Evolutionary conservation across 2,329 filamentous ascomycete species (phyloP).

Genomic region (Pseudogymnoascus sp.): DNA sequence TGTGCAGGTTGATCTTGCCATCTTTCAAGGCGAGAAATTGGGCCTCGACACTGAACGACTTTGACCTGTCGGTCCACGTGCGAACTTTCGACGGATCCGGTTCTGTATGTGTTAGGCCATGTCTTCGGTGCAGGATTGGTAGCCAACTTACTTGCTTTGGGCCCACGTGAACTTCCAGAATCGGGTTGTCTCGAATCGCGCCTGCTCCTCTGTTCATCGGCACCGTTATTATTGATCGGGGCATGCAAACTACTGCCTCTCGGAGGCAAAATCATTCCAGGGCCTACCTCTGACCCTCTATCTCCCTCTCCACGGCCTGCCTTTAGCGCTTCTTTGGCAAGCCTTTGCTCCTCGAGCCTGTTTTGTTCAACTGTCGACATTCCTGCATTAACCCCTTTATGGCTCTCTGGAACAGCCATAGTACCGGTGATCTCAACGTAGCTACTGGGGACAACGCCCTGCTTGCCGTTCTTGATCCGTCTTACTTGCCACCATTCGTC

Average conservation of each 20-base stretch:
- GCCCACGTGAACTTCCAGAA: constrained; percentile 42
- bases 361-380: constrained; percentile 70
- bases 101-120: constrained; percentile 42
- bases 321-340: constrained; percentile 72
- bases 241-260: constrained; percentile 70
- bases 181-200: constrained; percentile 59
- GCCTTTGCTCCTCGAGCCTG: constrained; percentile 68
- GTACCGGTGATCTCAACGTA: constrained; percentile 84
- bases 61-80: constrained; percentile 90
- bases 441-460: constrained; percentile 93
- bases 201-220: constrained; percentile 61
- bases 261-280: constrained; percentile 65
- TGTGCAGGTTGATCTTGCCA: constrained; percentile 95
- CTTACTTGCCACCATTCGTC: constrained; percentile 99
- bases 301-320: constrained; percentile 51
- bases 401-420: constrained; percentile 36
- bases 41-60: constrained; percentile 94
- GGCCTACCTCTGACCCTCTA: constrained; percentile 63
- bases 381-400: constrained; percentile 47
- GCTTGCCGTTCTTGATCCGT: constrained; percentile 81
- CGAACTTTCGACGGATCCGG: constrained; percentile 76
- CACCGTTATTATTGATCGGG: constrained; percentile 58
- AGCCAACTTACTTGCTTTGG: constrained; percentile 62
- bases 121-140: neutral
- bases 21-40: constrained; percentile 93